Evolutionary conservation across 768 basidiomycete genomes (phyloP), one percentile per base, ranked within the genome.

Genomic region (Amanita polypyramis): DNA sequence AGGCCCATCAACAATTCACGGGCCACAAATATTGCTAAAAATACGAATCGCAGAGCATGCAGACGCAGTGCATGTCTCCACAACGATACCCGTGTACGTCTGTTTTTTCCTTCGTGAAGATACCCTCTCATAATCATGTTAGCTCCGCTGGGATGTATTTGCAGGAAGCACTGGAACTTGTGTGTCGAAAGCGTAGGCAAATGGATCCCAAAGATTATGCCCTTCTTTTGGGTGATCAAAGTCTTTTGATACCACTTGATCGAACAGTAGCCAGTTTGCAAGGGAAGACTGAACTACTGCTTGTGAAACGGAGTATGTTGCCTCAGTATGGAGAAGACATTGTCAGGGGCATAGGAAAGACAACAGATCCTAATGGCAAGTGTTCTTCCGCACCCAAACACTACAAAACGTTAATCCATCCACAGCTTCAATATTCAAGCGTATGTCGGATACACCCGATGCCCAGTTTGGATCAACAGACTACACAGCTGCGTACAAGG

Each of bases 221-320:
- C 1, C 74, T 98, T 17, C 67, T 94, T 34, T 65, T 86, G 39
- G 70, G 72, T 1, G 77, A 80, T 48, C 73, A 70, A 65, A 82
- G 80, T 49, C 82, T 95, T 34, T 65, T 91, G 47, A 82, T 92
- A 27, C 94, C 94, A 21, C 75, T 97, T 23, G 96, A 98, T 62
- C 76, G 94, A 15, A 98, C 96, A 0, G 95, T 98, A n/a, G 91
- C 90, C 30, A 92, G 89, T 66, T 67, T 98, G 58, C 85, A 90
- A 61, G 93, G 91, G 4, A 87, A 85, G 58, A 74, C 79, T 10
- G 87, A 94, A 55, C 70, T 98, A 14, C 74, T 84, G 9, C 72
- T 98, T 10, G 81, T 93, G 47, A 85, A 85, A 64, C 72, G 79
- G 56, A 81, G 76, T 49, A 85, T 82, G 75, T 69, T 95, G 2